Conservation (phyloP, 352 stramenopile genomes). For the Globisporangium middletonii region DNA sequence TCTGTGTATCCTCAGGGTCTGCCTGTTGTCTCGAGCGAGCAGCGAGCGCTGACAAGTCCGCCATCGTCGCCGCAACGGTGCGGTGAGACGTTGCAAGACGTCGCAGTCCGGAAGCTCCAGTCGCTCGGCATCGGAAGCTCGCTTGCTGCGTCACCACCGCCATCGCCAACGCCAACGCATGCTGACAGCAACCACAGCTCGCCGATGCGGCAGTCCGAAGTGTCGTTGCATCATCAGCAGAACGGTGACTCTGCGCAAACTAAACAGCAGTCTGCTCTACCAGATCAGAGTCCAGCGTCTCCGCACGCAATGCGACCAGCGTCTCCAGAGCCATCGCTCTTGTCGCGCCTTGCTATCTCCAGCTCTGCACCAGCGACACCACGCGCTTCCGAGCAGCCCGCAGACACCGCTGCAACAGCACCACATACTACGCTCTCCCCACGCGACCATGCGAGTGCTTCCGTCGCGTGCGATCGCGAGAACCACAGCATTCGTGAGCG, state of each 20-base stretch:
- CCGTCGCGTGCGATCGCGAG: not conserved
- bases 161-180: constrained; percentile 1
- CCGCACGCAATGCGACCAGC: no score
- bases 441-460: not conserved
- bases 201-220: not conserved
- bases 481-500: constrained; percentile 15
- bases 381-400: no score
- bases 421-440: not conserved
- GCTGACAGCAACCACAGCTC: not conserved
- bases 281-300: no score
- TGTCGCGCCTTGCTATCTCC: no score
- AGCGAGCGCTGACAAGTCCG: constrained; percentile 14
- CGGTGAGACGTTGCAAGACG: constrained; percentile 34
- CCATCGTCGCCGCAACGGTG: constrained; percentile 20
- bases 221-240: not conserved
- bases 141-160: not conserved
- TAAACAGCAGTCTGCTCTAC: not conserved
- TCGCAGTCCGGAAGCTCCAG: constrained; percentile 37
- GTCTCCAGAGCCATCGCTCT: no score
- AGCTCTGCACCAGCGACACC: no score
- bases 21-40: constrained; percentile 41
- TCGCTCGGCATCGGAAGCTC: constrained; percentile 19
- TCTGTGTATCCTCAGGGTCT: constrained; percentile 27
- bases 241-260: not conserved
- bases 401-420: no score